Base-by-base conservation (phyloP, 176 grass and related monocot species). In the Oryza longistaminata region DNA sequence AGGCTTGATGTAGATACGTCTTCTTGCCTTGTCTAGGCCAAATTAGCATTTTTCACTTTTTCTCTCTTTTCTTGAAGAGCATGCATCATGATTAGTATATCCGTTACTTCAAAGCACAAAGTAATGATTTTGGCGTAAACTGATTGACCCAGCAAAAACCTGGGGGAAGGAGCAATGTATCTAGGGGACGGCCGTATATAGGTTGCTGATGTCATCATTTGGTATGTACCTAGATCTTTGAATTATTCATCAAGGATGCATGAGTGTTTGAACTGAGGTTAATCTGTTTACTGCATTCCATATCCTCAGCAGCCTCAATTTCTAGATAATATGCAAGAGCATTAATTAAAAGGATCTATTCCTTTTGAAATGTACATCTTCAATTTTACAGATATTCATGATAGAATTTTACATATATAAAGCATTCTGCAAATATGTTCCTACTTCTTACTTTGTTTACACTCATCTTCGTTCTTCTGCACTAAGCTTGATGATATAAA, bases 61-160 rank as follows among this genome's bases (percentile, higher is more conserved):
- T 25, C n/a, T 29, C n/a, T 25, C 48, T 80, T 81, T 50, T 64
- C 48, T 65, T 81, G 48, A 27, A 76, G 64, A 82, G 10, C 40
- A 81, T 55, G 71, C 39, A 40, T 24, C n/a, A 29, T 52, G 19
- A 33, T 81, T n/a, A 1, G 15, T 25, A 45, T 65, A 40, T 40
- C 31, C n/a, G n/a, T 67, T 44, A 58, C 64, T 79, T 78, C 11
- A 17, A 79, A 79, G 74, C 44, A 58, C 31, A 40, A 71, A 83
- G 0, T 24, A 26, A 35, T 84, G 81, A 42, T 50, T 67, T 74
- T 53, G 58, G 60, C 75, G 25, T 3, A 14, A 55, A 55, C 14
- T 80, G 75, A 79, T 25, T 84, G 46, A 55, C 74, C 74, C 74
- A 33, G 73, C 52, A 83, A 78, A 83, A 78, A 71, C 53, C 74